Conservation (phyloP, 2,329 filamentous ascomycete species). For the Monosporascus sp. region DNA sequence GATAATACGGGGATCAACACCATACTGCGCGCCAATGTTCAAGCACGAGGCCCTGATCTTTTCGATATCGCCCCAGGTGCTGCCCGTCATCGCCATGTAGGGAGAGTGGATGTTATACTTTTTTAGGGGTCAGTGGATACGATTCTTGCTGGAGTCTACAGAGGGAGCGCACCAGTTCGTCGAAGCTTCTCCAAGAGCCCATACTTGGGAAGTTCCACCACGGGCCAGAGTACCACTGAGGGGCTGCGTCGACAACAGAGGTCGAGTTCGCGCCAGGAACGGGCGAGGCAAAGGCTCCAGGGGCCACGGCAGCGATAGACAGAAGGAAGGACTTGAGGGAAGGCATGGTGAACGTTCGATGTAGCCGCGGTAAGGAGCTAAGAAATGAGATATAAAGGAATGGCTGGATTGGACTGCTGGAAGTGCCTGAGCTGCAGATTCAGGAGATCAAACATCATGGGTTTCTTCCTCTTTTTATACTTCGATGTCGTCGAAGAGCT, state of each 20-base stretch:
- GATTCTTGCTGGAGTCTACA: background rate
- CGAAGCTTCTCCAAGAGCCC: background rate
- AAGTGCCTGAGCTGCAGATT: too few relatives aligned
- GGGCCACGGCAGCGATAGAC: background rate
- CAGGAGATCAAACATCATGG: too few relatives aligned
- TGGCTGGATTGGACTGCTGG: too few relatives aligned
- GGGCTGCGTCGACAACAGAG: background rate
- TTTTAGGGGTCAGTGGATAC: background rate
- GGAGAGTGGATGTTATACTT: background rate
- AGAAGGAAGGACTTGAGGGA: constrained; percentile 1
- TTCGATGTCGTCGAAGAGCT: too few relatives aligned
- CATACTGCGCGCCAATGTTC: background rate
- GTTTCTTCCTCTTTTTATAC: too few relatives aligned
- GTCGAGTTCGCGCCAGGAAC: background rate
- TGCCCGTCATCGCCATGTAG: background rate
- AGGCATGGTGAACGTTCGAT: background rate
- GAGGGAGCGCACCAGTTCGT: background rate
- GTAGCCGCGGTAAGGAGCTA: too few relatives aligned
- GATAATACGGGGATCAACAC: constrained; percentile 22
- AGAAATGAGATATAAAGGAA: too few relatives aligned
- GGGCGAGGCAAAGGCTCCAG: background rate
- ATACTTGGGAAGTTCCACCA: background rate
- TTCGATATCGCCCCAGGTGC: background rate
- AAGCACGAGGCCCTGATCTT: background rate
- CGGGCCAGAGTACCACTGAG: background rate